Base-by-base conservation (phyloP, 2,329 filamentous ascomycete species). In the Microcera coccophila region DNA sequence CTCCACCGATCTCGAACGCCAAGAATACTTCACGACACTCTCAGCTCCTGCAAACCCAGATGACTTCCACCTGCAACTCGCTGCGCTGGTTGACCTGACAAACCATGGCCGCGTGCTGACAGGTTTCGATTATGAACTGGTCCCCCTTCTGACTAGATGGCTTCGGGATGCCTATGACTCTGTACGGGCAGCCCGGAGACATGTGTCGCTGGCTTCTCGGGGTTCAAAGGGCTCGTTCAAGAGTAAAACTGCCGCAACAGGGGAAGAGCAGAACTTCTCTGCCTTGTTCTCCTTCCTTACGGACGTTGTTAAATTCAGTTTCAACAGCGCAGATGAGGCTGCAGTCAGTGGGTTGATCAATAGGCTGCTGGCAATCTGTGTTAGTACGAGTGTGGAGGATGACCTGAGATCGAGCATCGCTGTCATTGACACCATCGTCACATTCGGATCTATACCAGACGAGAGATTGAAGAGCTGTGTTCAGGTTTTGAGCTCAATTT, bases 261-360 rank as follows among this genome's bases (percentile, higher is more conserved):
- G 68, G 20, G 80, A 83, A 55, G 81, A 85, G 47, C 74, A 75
- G 50, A 82, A 80, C 54, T 69, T 90, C 40, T 68, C 75, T 3
- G 74, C 78, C 36, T 65, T 89, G 3, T 88, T 89, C 57, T 64
- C 70, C 11, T 85, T 82, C 51, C 72, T 85, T 41, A 74, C 76
- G 44, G 80, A 86, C 48, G 73, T 87, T 41, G 80, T 87, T 67
- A 88, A 87, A 59, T 90, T 87, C 70, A 87, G 84, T 60, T 85
- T 82, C 61, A 84, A 82, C 52, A 74, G 81, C 22, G 80, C 84
- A 18, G 75, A 76, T 49, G 82, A 86, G 49, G 65, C 73, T 22
- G 78, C 83, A 35, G 72, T 85, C 16, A 74, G 74, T 39, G 69
- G 71, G 3, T 65, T 90, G 40, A 77, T 90, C 43, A 73, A 79